Base-by-base conservation (phyloP, 805 yeast species). In the Blastobotrys terrestris region DNA sequence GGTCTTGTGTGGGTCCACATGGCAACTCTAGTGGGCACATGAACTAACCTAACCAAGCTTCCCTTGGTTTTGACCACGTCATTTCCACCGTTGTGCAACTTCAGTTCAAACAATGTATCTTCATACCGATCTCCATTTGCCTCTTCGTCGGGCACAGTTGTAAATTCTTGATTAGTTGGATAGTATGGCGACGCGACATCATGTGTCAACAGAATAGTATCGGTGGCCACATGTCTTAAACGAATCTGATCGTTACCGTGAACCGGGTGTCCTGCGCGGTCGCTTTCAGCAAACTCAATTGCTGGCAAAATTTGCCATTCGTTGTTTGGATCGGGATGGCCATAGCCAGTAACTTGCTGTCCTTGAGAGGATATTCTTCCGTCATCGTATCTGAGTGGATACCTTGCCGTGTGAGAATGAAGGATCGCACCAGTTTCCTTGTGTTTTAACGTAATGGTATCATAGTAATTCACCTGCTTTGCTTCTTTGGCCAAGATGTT, bases 171-270 rank as follows among this genome's bases (percentile, higher is more conserved):
- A 63, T 91, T 87, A n/a, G 96, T 87, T 53, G 97, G 85, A 63
- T 72, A 85, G 57, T 84, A 74, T 26, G 99, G 98, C 2, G 98
- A 94, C 1, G 97, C 97, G 52, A 94, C 97, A 67, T 92, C 97
- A 66, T 94, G 99, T 18, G 98, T 80, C 63, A 89, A 77, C 59
- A 94, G 72, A 61, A 72, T 85, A 8, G 95, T 86, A 50, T 88
- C 79, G 1, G 98, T 90, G 31, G 76, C 81, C 49, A 85, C 78
- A 65, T 94, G 99, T 68, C 78, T 81, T 53, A 94, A 73, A 70
- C 97, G 85, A 53, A 94, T 74, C 16, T 77, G 68, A 63, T 88
- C 94, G 58, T 87, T 86, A 57, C 88, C 82, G 57, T 63, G 71
- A 39, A 94, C 85, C 3, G 79, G 75, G 47, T 76, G 78, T 35